Evolutionary conservation across 768 basidiomycete species (phyloP), one percentile per base, ranked within the genome.

Genomic region (Chiua virens): DNA sequence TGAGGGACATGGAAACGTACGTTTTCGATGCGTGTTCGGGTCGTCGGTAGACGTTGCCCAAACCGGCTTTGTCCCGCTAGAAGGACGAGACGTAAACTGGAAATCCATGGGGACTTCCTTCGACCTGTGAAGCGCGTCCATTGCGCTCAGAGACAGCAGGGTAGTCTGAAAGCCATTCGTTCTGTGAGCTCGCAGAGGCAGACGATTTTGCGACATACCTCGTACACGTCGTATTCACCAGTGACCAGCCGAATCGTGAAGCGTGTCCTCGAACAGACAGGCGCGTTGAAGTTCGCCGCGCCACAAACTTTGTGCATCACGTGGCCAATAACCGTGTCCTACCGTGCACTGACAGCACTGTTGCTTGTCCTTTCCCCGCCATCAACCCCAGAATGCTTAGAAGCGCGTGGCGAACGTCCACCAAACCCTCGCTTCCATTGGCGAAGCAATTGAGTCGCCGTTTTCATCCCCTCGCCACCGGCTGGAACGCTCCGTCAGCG

Each of bases 81-180:
- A 79, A 15, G 80, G 78, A 22, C 89, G 78, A 57, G 83, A 82
- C 9, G 89, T 92, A 74, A 85, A 92, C 65, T 92, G 83, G 69
- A 84, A 93, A 69, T 93, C 90, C 91, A 93, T 93, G 5, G 91
- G 91, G 4, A 86, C 87, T 64, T 92, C 91, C 43, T 75, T 88
- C 13, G 86, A 87, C 59, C 86, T 79, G 48, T 50, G 54, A 21
- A 54, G 67, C 55, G 49, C 37, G 53, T 62, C 57, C 68, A 69
- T 69, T 20, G 35, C 45, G 50, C 42, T 44, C 40, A 50, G 20
- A 30, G 49, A 30, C 23, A 28, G 52, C 34, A 35, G 18, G 40
- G 18, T 17, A 14, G 22, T 23, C 49, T 52, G n/a, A 42, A 49
- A 39, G 8, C 1, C n/a, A 18, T 42, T 17, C 3, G 28, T 21